These are phyloP conservation scores for Malassezia caprae DNA, from an alignment of 1,284 basidiomycete species.

Conservation along the genomic window DNA sequence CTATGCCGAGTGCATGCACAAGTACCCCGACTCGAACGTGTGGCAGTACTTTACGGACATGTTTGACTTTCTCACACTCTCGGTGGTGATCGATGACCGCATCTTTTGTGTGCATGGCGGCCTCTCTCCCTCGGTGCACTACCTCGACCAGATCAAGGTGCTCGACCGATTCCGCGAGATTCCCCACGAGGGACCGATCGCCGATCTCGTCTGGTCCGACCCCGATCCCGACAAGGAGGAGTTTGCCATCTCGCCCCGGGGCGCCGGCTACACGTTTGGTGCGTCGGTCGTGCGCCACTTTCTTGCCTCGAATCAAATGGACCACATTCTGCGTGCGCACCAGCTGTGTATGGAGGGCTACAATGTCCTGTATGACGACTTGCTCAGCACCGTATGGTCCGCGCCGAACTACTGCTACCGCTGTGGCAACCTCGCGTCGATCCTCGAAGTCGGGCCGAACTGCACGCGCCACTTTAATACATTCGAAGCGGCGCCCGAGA, in stretches of 20 bases:
- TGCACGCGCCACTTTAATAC: constrained; percentile 90
- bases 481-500: constrained; percentile 96
- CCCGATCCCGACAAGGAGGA: constrained; percentile 98
- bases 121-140: constrained; percentile 92
- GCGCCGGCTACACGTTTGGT: constrained; percentile 97
- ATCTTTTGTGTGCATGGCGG: constrained; percentile 99
- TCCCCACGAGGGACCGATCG: constrained; percentile 98
- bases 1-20: constrained; percentile 94
- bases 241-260: constrained; percentile 93
- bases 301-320: constrained; percentile 78
- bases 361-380: constrained; percentile 83
- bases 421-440: constrained; percentile 93
- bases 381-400: constrained; percentile 94
- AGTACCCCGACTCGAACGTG: constrained; percentile 79
- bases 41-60: constrained; percentile 99
- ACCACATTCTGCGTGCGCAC: constrained; percentile 92
- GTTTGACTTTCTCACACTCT: constrained; percentile 97
- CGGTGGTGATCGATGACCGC: constrained; percentile 94
- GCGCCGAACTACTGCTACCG: constrained; percentile 98
- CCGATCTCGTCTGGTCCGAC: constrained; percentile 99
- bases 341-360: constrained; percentile 99
- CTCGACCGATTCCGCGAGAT: constrained; percentile 99
- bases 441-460: constrained; percentile 86
- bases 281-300: constrained; percentile 98
- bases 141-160: constrained; percentile 98